A percentile compares a stretch with the other conserved stretches of the same genome.
These are phyloP conservation scores for Leishmania turanica DNA, from an alignment of 208 protist species.

Conservation along the genomic window DNA sequence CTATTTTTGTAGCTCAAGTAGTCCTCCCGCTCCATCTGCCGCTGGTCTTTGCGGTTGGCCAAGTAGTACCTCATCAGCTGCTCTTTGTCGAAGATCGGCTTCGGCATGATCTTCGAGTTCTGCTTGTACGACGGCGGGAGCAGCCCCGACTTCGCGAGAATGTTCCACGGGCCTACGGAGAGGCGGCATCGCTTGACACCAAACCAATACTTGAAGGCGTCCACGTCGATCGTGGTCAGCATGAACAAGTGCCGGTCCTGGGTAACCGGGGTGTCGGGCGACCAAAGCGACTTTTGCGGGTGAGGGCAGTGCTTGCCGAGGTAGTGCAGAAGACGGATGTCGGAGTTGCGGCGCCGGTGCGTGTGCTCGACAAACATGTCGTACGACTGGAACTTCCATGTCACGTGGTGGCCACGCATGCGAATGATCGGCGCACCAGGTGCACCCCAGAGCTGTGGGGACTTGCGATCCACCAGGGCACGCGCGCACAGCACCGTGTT, in stretches of 20 bases:
- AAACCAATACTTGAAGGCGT: conserved; percentile 94
- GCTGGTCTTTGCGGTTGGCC: conserved; percentile 80
- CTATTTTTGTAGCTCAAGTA: conserved; percentile 91
- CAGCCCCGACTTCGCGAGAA: conserved; percentile 85
- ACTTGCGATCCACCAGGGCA: conserved; percentile 62
- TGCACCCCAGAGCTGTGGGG: conserved; percentile 80
- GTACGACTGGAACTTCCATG: conserved; percentile 90
- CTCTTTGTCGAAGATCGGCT: conserved; percentile 92
- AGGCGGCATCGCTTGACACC: conserved; percentile 88
- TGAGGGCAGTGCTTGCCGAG: conserved; percentile 92
- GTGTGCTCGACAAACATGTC: conserved; percentile 91
- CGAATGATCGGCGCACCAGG: conserved; percentile 88
- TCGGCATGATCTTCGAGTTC: conserved; percentile 90
- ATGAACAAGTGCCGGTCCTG: conserved; percentile 93
- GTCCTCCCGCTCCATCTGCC: conserved; percentile 57
- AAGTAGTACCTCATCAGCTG: conserved; percentile 90
- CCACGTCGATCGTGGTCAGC: conserved; percentile 89
- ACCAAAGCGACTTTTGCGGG: conserved; percentile 94
- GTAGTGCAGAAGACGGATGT: conserved; percentile 89
- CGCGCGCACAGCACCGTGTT: conserved; percentile 38
- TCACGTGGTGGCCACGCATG: conserved; percentile 85
- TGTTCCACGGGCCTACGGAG: conserved; percentile 81
- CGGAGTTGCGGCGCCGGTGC: conserved; percentile 78
- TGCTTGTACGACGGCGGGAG: conserved; percentile 83
- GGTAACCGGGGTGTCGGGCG: conserved; percentile 88